Conservation (phyloP, 164 flowering plant genomes). For the Vitis amurensis region DNA sequence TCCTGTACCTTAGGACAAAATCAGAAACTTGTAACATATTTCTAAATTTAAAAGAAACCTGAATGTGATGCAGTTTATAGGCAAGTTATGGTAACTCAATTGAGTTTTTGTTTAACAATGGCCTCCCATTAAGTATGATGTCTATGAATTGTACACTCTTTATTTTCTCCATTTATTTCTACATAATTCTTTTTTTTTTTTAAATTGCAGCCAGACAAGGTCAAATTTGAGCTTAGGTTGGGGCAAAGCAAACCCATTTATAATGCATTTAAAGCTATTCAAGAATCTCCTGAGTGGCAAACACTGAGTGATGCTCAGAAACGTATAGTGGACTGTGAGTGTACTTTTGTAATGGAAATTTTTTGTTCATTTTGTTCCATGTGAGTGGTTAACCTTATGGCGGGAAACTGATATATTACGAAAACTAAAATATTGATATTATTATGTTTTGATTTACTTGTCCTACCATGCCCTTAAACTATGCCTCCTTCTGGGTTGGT, state of each 20-base stretch:
- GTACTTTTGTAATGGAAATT: not conserved
- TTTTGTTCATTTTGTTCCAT: not conserved
- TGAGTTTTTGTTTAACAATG: too few species aligned
- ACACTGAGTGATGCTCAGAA: slow-evolving; percentile 69
- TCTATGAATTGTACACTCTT: too few species aligned
- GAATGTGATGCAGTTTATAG: too few species aligned
- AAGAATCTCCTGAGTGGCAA: slow-evolving; percentile 75
- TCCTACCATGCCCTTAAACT: not conserved
- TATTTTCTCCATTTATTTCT: too few species aligned
- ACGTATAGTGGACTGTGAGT: slow-evolving; percentile 88
- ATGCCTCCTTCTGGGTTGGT: too few species aligned
- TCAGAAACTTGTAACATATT: too few species aligned
- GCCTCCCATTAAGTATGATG: too few species aligned
- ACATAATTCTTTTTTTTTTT: not conserved
- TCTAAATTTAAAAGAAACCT: too few species aligned
- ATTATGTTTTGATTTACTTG: not conserved
- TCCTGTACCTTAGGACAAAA: too few species aligned
- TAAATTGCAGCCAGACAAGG: slow-evolving; percentile 82
- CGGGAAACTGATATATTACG: too few species aligned
- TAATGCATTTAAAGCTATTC: slow-evolving; percentile 84
- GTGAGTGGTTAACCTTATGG: not conserved
- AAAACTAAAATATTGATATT: too few species aligned
- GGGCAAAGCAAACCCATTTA: slow-evolving; percentile 95
- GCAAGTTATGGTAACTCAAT: too few species aligned
- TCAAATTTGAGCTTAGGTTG: slow-evolving; percentile 70